phyloP scores from a whole-genome alignment of 768 basidiomycete species.

The Boletellus ananas region DNA sequence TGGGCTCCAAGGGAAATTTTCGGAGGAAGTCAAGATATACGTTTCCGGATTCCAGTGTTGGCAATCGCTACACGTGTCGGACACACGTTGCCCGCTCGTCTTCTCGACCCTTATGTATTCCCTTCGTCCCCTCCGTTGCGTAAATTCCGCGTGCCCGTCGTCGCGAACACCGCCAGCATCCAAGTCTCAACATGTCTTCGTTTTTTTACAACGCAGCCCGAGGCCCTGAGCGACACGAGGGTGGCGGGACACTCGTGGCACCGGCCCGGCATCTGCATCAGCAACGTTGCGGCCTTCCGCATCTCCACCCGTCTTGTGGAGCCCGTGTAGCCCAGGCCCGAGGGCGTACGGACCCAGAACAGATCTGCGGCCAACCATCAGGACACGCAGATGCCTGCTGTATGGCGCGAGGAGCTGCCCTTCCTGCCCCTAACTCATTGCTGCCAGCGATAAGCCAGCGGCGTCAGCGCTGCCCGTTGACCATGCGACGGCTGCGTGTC shows the following conservation, averaged over 20 bases:
- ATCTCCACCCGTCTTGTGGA: conserved; percentile 1
- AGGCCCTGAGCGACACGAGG: conserved; percentile 5
- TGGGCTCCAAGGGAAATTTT: conserved; percentile 35
- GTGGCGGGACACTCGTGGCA: background rate
- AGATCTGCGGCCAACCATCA: background rate
- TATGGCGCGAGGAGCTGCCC: background rate
- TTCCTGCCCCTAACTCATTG: conserved; percentile 12
- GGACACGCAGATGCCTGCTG: conserved; percentile 23
- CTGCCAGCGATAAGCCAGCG: conserved; percentile 13
- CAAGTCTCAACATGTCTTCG: background rate
- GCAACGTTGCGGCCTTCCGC: background rate
- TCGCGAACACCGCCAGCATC: conserved; percentile 6
- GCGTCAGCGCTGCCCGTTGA: background rate
- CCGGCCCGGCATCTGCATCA: background rate
- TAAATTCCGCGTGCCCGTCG: conserved; percentile 21
- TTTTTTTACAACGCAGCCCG: background rate
- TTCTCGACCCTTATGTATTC: conserved; percentile 19
- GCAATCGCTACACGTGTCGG: conserved; percentile 35
- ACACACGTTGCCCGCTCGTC: conserved; percentile 26
- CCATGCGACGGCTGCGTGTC: conserved; percentile 12
- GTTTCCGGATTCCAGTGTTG: conserved; percentile 29
- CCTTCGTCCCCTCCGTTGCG: conserved; percentile 23
- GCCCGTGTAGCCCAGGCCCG: conserved; percentile 14
- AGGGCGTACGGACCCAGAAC: conserved; percentile 11
- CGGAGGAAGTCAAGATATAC: conserved; percentile 35